These are phyloP conservation scores for Arxiozyma telluris DNA, from an alignment of 1,139 yeast species.

Conservation along the genomic window DNA sequence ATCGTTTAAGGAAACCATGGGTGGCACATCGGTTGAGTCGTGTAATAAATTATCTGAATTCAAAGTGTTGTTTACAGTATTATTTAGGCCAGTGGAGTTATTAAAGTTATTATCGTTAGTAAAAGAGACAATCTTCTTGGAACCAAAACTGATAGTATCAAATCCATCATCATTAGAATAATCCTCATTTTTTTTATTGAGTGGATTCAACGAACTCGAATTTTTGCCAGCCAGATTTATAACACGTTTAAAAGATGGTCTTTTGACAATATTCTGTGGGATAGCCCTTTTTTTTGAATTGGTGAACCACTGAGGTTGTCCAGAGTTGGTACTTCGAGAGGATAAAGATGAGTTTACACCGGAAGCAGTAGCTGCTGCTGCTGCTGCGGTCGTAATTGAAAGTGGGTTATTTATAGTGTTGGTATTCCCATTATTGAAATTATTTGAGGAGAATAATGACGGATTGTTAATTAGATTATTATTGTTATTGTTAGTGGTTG, in stretches of 20 bases:
- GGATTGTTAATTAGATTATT: constrained; percentile 3
- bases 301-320: constrained; percentile 44
- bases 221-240: not conserved
- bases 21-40: constrained; percentile 39
- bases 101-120: constrained; percentile 14
- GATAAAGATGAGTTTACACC: not conserved
- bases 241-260: constrained; percentile 30
- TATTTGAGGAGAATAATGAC: not conserved
- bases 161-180: constrained; percentile 15
- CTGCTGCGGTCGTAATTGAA: constrained; percentile 1
- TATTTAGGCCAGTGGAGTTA: constrained; percentile 18
- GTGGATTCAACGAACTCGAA: not conserved
- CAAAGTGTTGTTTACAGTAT: constrained; percentile 10
- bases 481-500: not conserved
- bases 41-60: constrained; percentile 12
- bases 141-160: constrained; percentile 33
- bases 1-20: constrained; percentile 51
- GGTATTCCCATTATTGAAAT: not conserved
- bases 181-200: not conserved
- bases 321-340: constrained; percentile 10
- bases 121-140: constrained; percentile 25
- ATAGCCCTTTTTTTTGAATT: constrained; percentile 49
- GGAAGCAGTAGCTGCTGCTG: not conserved
- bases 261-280: constrained; percentile 42
- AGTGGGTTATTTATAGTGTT: not conserved